Percentiles rank a stretch among this genome's conserved stretches.
Conservation (phyloP, 805 yeast species). For the Sugiyamaella mastotermitis region DNA sequence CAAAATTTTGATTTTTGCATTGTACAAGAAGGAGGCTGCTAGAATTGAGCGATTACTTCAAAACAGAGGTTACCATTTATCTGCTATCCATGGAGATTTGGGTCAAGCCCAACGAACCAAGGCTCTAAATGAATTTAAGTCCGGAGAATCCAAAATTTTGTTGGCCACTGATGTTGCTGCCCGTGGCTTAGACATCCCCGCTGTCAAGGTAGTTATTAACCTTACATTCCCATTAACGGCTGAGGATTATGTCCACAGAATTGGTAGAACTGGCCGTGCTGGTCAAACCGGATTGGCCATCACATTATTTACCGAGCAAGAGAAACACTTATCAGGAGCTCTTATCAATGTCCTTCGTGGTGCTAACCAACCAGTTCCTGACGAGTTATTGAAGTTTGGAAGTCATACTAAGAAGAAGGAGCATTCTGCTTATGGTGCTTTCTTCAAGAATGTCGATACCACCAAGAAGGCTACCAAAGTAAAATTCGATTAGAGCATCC, state of each 20-base stretch:
- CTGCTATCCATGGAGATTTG: slow-evolving; percentile 95
- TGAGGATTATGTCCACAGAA: slow-evolving; percentile 95
- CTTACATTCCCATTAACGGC: slow-evolving; percentile 94
- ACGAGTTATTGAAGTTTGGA: slow-evolving; percentile 88
- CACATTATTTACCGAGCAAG: slow-evolving; percentile 93
- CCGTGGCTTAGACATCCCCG: slow-evolving; percentile 95
- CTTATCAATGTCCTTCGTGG: slow-evolving; percentile 86
- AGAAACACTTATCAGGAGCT: slow-evolving; percentile 93
- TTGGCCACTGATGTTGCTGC: slow-evolving; percentile 99
- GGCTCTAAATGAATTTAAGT: slow-evolving; percentile 80
- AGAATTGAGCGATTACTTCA: slow-evolving; percentile 74
- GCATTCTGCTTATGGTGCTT: slow-evolving; percentile 97
- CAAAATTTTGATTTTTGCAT: slow-evolving; percentile 84
- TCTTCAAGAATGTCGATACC: slow-evolving; percentile 88
- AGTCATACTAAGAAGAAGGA: slow-evolving; percentile 97
- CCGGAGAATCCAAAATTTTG: slow-evolving; percentile 66
- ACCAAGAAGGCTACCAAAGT: slow-evolving; percentile 79
- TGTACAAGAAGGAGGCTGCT: slow-evolving; percentile 94
- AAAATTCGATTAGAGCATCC: slow-evolving; percentile 50
- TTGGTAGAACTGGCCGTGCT: slow-evolving; percentile 98
- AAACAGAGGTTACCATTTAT: slow-evolving; percentile 70
- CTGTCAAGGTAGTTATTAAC: slow-evolving; percentile 91
- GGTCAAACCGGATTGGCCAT: slow-evolving; percentile 93
- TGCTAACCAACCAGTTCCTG: slow-evolving; percentile 94
- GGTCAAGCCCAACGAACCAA: slow-evolving; percentile 86